phyloP scores from a whole-genome alignment of 768 basidiomycete species.

The Boletellus ananas region DNA sequence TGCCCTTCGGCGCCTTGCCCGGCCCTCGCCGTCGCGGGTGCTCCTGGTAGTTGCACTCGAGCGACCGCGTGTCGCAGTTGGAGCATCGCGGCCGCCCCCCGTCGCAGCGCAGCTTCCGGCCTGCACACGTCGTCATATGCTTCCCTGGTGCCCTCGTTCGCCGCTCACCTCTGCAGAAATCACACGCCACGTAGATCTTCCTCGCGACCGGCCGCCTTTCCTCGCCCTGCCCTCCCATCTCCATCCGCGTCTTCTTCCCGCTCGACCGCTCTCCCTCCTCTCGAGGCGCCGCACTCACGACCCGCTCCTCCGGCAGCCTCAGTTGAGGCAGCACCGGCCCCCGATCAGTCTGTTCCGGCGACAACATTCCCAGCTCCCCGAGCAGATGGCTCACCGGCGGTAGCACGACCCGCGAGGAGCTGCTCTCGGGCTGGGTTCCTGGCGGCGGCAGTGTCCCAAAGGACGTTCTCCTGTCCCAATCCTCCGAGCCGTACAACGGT shows the following conservation, averaged over 20 bases:
- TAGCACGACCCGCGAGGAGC: conserved; percentile 23
- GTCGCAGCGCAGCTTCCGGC: conserved; percentile 73
- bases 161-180: conserved; percentile 70
- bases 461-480: conserved; percentile 21
- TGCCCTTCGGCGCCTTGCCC: conserved; percentile 67
- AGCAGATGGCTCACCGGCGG: conserved; percentile 29
- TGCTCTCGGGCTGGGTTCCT: conserved; percentile 11
- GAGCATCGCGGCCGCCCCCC: conserved; percentile 59
- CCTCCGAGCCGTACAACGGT: conserved; percentile 23
- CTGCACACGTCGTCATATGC: conserved; percentile 33
- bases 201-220: conserved; percentile 22
- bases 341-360: conserved; percentile 15
- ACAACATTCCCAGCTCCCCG: conserved; percentile 19
- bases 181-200: conserved; percentile 55
- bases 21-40: conserved; percentile 62
- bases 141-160: background rate
- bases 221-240: conserved; percentile 12
- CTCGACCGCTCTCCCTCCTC: conserved; percentile 7
- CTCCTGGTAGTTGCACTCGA: conserved; percentile 51
- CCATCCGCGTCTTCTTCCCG: conserved; percentile 19
- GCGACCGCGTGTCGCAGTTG: conserved; percentile 55
- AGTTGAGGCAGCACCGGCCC: conserved; percentile 28
- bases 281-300: conserved; percentile 3
- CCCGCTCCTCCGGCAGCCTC: conserved; percentile 23
- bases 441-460: conserved; percentile 17